Evolutionary conservation across 148 eudicot genomes (phyloP).

Genomic region (Diospyros kaki): DNA sequence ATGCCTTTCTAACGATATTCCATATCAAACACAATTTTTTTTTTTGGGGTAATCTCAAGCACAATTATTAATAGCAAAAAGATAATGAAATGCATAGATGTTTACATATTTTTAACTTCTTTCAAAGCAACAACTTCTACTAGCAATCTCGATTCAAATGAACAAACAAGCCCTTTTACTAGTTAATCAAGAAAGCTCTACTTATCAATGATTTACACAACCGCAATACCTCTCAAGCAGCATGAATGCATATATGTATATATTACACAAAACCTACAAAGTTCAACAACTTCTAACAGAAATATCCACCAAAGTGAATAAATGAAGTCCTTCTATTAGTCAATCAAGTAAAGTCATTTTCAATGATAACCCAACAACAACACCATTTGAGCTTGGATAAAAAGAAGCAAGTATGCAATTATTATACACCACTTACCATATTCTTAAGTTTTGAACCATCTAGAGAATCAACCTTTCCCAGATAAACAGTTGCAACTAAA

Average conservation of each 20-base stretch:
- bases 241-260: too few relatives aligned
- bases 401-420: slow-evolving; percentile 1
- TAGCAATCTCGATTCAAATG: too few relatives aligned
- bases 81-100: not conserved
- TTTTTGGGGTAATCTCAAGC: too few relatives aligned
- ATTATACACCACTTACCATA: slow-evolving; percentile 45
- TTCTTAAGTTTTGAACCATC: slow-evolving; percentile 50
- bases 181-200: not conserved
- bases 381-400: not conserved
- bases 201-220: slow-evolving; percentile 1
- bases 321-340: not conserved
- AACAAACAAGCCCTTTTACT: not conserved
- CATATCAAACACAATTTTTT: too few relatives aligned
- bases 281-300: too few relatives aligned
- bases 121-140: not conserved
- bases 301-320: too few relatives aligned
- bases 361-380: slow-evolving; percentile 3
- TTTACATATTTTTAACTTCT: not conserved
- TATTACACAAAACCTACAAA: too few relatives aligned
- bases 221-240: slow-evolving; percentile 4
- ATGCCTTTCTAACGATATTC: too few relatives aligned
- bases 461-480: slow-evolving; percentile 69
- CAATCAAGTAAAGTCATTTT: not conserved
- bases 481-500: slow-evolving; percentile 67
- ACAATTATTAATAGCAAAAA: too few relatives aligned